A percentile compares a stretch with the other conserved stretches of the same genome.
These are phyloP conservation scores for Crithidia fasciculata DNA, from an alignment of 208 protist species.

Conservation along the genomic window DNA sequence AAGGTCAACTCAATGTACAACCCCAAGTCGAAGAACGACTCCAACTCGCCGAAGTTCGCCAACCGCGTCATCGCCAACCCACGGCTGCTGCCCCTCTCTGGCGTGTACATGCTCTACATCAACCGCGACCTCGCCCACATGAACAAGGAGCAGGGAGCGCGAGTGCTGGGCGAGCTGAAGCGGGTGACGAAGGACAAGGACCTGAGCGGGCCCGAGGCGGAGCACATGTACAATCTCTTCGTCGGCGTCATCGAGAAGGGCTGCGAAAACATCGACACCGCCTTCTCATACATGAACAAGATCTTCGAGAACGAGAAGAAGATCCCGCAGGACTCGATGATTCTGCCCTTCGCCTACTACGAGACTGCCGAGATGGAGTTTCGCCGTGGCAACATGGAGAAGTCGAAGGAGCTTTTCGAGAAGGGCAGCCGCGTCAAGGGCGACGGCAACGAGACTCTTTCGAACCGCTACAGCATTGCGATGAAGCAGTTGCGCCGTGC, in stretches of 20 bases:
- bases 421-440: conserved; percentile 84
- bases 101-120: conserved; percentile 91
- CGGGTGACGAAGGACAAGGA: conserved; percentile 70
- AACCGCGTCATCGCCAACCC: conserved; percentile 75
- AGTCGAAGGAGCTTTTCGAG: conserved; percentile 81
- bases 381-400: conserved; percentile 66
- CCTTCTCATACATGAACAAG: conserved; percentile 62
- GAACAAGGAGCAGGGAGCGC: conserved; percentile 77
- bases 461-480: conserved; percentile 88
- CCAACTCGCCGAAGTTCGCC: conserved; percentile 89
- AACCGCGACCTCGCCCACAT: conserved; percentile 92
- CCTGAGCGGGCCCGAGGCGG: conserved; percentile 69
- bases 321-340: conserved; percentile 86
- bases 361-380: conserved; percentile 88
- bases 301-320: conserved; percentile 84
- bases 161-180: conserved; percentile 70
- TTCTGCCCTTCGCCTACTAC: conserved; percentile 90
- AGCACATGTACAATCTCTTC: conserved; percentile 87
- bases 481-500: conserved; percentile 86
- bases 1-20: conserved; percentile 90
- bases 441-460: conserved; percentile 89
- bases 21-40: conserved; percentile 89
- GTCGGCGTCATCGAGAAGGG: conserved; percentile 91
- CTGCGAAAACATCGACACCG: conserved; percentile 65
- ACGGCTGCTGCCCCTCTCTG: conserved; percentile 74